A percentile compares a stretch with the other conserved stretches of the same genome.
These are phyloP conservation scores for Debaryomyces tyrocola DNA, from an alignment of 805 yeast species.

Conservation along the genomic window DNA sequence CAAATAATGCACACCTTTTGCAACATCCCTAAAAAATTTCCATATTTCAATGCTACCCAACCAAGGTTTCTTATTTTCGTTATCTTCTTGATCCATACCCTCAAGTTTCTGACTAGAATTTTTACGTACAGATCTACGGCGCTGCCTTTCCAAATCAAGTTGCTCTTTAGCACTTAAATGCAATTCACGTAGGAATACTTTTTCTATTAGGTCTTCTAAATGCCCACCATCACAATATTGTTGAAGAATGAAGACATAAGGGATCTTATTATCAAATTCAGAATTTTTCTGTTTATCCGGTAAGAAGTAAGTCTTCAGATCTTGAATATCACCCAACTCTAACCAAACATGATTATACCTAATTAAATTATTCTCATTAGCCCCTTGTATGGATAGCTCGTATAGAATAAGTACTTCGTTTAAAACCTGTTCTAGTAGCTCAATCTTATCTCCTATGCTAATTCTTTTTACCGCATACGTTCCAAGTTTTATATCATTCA, in stretches of 20 bases:
- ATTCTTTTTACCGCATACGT: slow-evolving; percentile 82
- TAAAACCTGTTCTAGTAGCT: slow-evolving; percentile 67
- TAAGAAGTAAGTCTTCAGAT: slow-evolving; percentile 34
- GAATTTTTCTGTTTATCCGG: slow-evolving; percentile 6
- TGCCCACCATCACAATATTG: slow-evolving; percentile 92
- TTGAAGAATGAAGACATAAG: slow-evolving; percentile 78
- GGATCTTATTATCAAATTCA: slow-evolving; percentile 32
- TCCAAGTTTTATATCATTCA: slow-evolving; percentile 72
- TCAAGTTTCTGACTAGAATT: neutral
- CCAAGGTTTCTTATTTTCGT: slow-evolving; percentile 23
- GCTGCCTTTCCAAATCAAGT: slow-evolving; percentile 25
- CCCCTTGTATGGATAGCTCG: slow-evolving; percentile 43
- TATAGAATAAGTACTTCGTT: slow-evolving; percentile 76
- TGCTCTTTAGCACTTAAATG: slow-evolving; percentile 25
- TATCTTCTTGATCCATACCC: slow-evolving; percentile 6
- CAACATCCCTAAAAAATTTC: slow-evolving; percentile 65
- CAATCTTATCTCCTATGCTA: slow-evolving; percentile 74
- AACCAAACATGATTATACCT: slow-evolving; percentile 92
- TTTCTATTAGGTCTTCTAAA: slow-evolving; percentile 58
- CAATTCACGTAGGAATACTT: slow-evolving; percentile 21
- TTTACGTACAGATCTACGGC: slow-evolving; percentile 13
- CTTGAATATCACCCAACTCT: slow-evolving; percentile 61
- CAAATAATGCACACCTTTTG: slow-evolving; percentile 67
- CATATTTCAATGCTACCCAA: slow-evolving; percentile 63
- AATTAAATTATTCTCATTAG: slow-evolving; percentile 60